Percentiles rank a stretch among this genome's conserved stretches.
phyloP scores from a whole-genome alignment of 306 rosid species.

The Cicer chorassanicum region DNA sequence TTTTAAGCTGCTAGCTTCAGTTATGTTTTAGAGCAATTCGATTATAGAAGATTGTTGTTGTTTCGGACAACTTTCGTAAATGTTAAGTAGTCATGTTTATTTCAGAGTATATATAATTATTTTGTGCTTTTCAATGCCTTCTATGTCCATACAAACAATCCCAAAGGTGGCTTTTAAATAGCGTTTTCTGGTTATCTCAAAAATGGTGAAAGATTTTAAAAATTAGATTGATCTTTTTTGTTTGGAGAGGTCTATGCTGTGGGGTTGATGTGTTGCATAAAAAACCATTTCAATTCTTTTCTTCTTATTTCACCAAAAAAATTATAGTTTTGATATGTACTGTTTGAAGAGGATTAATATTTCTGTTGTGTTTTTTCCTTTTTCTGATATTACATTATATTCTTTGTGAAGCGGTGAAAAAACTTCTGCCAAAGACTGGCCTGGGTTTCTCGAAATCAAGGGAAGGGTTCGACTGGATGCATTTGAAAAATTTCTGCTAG shows the following conservation, averaged over 20 bases:
- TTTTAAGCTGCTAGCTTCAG: background rate
- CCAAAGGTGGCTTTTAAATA: background rate
- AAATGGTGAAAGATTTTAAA: background rate
- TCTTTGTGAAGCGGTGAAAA: slow-evolving; percentile 78
- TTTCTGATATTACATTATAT: slow-evolving; percentile 44
- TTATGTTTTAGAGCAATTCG: slow-evolving; percentile 11
- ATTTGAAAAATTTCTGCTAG: slow-evolving; percentile 87
- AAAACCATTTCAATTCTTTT: background rate
- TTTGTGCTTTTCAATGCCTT: slow-evolving; percentile 20
- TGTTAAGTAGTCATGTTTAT: slow-evolving; percentile 31
- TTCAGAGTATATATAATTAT: slow-evolving; percentile 9
- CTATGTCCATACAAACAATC: slow-evolving; percentile 1
- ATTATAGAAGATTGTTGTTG: background rate
- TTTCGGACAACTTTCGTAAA: background rate
- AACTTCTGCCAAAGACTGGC: slow-evolving; percentile 80
- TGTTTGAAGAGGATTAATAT: slow-evolving; percentile 22
- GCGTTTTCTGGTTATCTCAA: background rate
- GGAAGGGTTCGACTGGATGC: slow-evolving; percentile 95
- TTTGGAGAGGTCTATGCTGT: background rate
- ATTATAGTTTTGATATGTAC: background rate
- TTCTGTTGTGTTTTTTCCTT: slow-evolving; percentile 4
- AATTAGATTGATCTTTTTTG: background rate
- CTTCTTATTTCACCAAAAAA: slow-evolving; percentile 19
- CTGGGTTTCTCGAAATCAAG: slow-evolving; percentile 83
- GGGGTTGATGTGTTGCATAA: slow-evolving; percentile 3